Evolutionary conservation across 2,329 filamentous ascomycete genomes (phyloP), one percentile per base, ranked within the genome.

Genomic region (Calonectria ilicicola): DNA sequence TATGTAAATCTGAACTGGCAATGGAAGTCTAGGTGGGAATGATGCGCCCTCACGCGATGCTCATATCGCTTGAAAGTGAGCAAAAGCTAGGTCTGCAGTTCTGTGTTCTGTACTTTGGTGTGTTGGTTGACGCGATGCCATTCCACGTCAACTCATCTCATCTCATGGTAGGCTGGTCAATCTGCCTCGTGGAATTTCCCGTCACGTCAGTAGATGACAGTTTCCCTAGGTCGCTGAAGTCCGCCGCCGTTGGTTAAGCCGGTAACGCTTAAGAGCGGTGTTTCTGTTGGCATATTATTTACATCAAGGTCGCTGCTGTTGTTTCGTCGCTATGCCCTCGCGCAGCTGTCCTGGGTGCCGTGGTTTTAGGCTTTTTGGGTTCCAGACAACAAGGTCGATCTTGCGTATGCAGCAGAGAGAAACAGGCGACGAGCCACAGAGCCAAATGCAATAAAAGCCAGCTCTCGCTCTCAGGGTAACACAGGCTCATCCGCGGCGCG

Each of bases 41-140:
- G 21, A 14, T 32, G 17, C 23, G 35, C 21, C 29, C 35, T 67
- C 47, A 14, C 32, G 65, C 51, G 74, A 42, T 71, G 62, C 75
- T 77, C 75, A 69, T 74, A 46, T 72, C 76, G 76, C 76, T 79
- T 49, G 73, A 78, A 64, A 56, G n/a, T 29, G 66, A 75, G 67
- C 62, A 72, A 65, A 51, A 49, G 14, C 49, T 47, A 51, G 47
- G 12, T 47, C 26, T 46, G 40, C 19, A 7, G 23, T 44, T 26
- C 42, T 51, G 32, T n/a, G 5, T 67, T 26, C 21, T 58, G 42
- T 56, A 51, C 46, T 58, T 62, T 64, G 47, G 47, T 67, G 56
- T 32, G 53, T 60, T 64, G 23, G 32, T 21, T 27, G 64, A 44
- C 64, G 47, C 40, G 47, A 46, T 60, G 26, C 47, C 65, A 67